Conservation (phyloP, 1,284 basidiomycete species). For the Inonotus hispidus region DNA sequence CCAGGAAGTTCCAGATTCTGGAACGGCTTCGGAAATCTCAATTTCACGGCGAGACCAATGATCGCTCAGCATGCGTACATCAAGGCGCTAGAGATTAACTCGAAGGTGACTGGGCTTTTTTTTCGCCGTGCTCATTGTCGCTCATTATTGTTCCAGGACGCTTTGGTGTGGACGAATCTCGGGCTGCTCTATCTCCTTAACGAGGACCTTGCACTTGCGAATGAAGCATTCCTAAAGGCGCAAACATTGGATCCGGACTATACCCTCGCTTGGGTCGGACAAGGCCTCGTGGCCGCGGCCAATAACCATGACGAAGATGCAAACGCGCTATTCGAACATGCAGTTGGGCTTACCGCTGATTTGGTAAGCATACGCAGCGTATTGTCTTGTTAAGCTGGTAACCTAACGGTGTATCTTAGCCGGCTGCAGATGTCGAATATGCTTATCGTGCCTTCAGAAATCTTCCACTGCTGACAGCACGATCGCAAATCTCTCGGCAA, state of each 20-base stretch:
- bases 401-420: constrained; percentile 36
- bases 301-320: constrained; percentile 65
- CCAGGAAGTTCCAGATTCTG: constrained; percentile 76
- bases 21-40: constrained; percentile 74
- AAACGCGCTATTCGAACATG: constrained; percentile 76
- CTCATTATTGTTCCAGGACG: constrained; percentile 45
- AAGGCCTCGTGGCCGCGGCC: constrained; percentile 73
- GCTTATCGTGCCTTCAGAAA: constrained; percentile 59
- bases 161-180: constrained; percentile 81
- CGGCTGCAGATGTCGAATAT: constrained; percentile 81
- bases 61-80: constrained; percentile 91
- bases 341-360: constrained; percentile 64
- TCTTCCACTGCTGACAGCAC: constrained; percentile 26
- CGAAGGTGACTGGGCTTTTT: constrained; percentile 48
- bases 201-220: constrained; percentile 79
- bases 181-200: constrained; percentile 88
- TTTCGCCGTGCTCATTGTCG: neutral
- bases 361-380: constrained; percentile 44
- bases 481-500: constrained; percentile 27
- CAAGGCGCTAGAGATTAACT: constrained; percentile 80
- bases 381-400: constrained; percentile 1
- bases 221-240: constrained; percentile 81
- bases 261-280: constrained; percentile 90
- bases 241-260: constrained; percentile 93
- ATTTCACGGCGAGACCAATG: constrained; percentile 64